phyloP scores from a whole-genome alignment of 1,139 yeast genomes.

The Candida albicans region DNA sequence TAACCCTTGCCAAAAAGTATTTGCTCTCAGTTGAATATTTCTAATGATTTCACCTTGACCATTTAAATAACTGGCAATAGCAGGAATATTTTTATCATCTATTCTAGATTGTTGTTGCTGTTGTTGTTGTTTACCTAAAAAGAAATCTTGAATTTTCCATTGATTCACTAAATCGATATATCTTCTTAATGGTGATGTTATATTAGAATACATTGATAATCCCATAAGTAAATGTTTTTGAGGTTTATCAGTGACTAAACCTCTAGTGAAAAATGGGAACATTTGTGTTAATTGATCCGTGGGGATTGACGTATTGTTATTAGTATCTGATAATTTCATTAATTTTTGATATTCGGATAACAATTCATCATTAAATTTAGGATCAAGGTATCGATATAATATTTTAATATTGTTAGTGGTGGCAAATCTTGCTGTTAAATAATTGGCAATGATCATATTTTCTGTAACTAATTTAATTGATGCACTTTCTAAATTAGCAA shows the following conservation, averaged over 20 bases:
- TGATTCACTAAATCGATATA: constrained; percentile 82
- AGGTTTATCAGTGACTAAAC: constrained; percentile 33
- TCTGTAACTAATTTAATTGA: constrained; percentile 60
- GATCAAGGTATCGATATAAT: constrained; percentile 46
- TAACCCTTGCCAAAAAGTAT: constrained; percentile 41
- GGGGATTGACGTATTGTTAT: constrained; percentile 16
- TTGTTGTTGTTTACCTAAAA: constrained; percentile 16
- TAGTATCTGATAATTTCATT: constrained; percentile 20
- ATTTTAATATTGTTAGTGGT: constrained; percentile 50
- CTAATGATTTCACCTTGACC: constrained; percentile 20
- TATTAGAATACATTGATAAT: constrained; percentile 61
- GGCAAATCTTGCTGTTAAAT: constrained; percentile 57
- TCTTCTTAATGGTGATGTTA: constrained; percentile 88
- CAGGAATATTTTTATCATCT: constrained; percentile 7
- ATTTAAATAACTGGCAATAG: constrained; percentile 10
- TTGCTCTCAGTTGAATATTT: constrained; percentile 26
- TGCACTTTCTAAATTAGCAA: background rate
- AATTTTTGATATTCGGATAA: constrained; percentile 44
- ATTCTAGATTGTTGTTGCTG: constrained; percentile 7
- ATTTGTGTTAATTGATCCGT: constrained; percentile 17
- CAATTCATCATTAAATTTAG: constrained; percentile 27
- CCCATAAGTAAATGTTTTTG: constrained; percentile 66
- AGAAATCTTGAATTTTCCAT: constrained; percentile 45
- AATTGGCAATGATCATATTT: constrained; percentile 77
- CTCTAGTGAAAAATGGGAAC: constrained; percentile 27